Conservation (phyloP, 2,329 filamentous ascomycete genomes). For the Cytospora paraplurivora region DNA sequence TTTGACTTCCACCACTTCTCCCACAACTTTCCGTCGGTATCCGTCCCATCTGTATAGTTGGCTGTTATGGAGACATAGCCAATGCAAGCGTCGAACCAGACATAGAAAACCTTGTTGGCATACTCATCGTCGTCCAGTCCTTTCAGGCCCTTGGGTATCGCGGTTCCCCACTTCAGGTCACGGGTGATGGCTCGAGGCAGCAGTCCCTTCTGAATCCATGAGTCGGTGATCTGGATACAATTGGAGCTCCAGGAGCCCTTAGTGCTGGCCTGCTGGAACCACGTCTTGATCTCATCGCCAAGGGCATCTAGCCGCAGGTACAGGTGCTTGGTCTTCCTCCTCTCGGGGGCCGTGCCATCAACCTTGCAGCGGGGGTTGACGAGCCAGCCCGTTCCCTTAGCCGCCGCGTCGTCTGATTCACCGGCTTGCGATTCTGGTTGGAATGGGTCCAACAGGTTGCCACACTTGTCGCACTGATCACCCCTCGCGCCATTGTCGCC, state of each 20-base stretch:
- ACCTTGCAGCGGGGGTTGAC: constrained; percentile 86
- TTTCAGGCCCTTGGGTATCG: constrained; percentile 51
- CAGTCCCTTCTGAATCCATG: constrained; percentile 82
- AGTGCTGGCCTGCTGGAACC: constrained; percentile 72
- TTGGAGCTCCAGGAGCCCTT: constrained; percentile 79
- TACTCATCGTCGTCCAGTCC: constrained; percentile 57
- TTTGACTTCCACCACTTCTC: constrained; percentile 93
- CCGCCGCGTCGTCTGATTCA: constrained; percentile 39
- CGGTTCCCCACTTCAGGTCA: constrained; percentile 86
- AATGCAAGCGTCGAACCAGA: constrained; percentile 74
- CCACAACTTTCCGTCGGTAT: constrained; percentile 66
- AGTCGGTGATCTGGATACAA: constrained; percentile 73
- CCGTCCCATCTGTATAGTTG: constrained; percentile 69
- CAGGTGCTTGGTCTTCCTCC: constrained; percentile 83
- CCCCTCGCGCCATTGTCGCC: constrained; percentile 70
- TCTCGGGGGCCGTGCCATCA: constrained; percentile 78
- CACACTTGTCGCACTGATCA: constrained; percentile 63
- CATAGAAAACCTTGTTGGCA: constrained; percentile 76
- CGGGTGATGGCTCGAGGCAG: constrained; percentile 87
- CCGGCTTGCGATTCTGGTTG: constrained; percentile 49
- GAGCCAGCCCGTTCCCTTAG: constrained; percentile 47
- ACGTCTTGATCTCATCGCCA: constrained; percentile 74
- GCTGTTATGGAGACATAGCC: constrained; percentile 95
- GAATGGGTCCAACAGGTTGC: constrained; percentile 70
- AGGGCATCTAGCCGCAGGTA: constrained; percentile 86